A percentile compares a stretch with the other conserved stretches of the same genome.
Conservation (phyloP, 257 asterid genomes). For the Sherardia arvensis region DNA sequence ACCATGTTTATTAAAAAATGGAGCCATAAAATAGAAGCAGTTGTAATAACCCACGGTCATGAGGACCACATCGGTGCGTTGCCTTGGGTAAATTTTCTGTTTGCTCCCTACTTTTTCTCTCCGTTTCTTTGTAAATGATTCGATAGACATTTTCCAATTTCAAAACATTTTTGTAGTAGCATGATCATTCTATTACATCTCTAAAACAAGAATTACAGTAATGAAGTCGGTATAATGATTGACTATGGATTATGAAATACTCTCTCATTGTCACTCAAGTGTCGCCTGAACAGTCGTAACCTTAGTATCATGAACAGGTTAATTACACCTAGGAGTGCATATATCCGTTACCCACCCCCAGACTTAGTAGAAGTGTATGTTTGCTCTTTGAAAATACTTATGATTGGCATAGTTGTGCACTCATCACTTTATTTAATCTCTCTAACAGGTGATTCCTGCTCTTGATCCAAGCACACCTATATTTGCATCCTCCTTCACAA, state of each 20-base stretch:
- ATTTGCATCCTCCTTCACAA: conserved; percentile 92
- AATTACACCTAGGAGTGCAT: neutral
- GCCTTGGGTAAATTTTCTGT: conserved; percentile 94
- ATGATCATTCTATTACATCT: neutral
- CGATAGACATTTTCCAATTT: neutral
- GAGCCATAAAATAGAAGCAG: conserved; percentile 99
- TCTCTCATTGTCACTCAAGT: neutral
- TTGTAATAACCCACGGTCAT: conserved; percentile 95
- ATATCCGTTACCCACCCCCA: neutral
- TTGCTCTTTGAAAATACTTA: neutral
- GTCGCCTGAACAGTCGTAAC: neutral
- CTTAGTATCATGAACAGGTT: neutral
- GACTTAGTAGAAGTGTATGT: neutral
- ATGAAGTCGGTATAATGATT: neutral
- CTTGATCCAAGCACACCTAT: conserved; percentile 86
- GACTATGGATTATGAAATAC: neutral
- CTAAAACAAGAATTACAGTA: neutral
- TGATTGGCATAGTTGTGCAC: neutral
- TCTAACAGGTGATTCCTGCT: conserved; percentile 88
- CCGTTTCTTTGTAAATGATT: neutral
- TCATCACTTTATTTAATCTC: neutral
- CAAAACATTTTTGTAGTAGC: neutral
- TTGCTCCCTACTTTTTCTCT: conserved; percentile 23
- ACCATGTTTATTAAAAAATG: conserved; percentile 87
- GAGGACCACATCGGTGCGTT: conserved; percentile 99